Evolutionary conservation across 306 rosid genomes (phyloP).

Genomic region (Rubus idaeus): DNA sequence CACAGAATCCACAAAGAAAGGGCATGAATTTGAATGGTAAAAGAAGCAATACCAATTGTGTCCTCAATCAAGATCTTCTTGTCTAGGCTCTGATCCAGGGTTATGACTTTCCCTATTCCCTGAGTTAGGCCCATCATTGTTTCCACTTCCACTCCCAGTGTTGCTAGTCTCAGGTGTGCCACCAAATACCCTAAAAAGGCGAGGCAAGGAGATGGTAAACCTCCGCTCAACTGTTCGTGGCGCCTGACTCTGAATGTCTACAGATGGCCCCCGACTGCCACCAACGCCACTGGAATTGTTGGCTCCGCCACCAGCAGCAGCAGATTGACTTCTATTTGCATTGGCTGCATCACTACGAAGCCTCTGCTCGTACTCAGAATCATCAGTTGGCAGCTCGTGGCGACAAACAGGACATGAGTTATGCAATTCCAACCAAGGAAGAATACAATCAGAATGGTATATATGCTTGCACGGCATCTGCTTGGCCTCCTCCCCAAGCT

Average conservation of each 20-base stretch:
- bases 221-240: slow-evolving; percentile 50
- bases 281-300: slow-evolving; percentile 28
- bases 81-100: slow-evolving; percentile 75
- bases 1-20: neutral
- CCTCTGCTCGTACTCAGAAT: slow-evolving; percentile 74
- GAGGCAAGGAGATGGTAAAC: slow-evolving; percentile 65
- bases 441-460: slow-evolving; percentile 74
- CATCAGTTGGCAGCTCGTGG: slow-evolving; percentile 84
- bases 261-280: slow-evolving; percentile 28
- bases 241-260: slow-evolving; percentile 30
- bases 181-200: slow-evolving; percentile 48
- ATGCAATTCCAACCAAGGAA: slow-evolving; percentile 87
- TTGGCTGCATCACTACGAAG: slow-evolving; percentile 28
- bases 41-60: slow-evolving; percentile 36
- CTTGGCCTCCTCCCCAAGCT: slow-evolving; percentile 61
- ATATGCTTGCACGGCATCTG: slow-evolving; percentile 91
- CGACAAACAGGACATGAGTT: slow-evolving; percentile 98
- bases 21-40: neutral
- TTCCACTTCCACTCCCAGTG: slow-evolving; percentile 49
- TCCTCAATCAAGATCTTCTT: slow-evolving; percentile 88
- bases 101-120: slow-evolving; percentile 62
- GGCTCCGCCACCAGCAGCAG: slow-evolving; percentile 23
- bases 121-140: slow-evolving; percentile 51
- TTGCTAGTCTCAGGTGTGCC: slow-evolving; percentile 69
- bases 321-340: slow-evolving; percentile 35